Base-by-base conservation (phyloP, 495 filamentous ascomycete species). In the Cenococcum geophilum region DNA sequence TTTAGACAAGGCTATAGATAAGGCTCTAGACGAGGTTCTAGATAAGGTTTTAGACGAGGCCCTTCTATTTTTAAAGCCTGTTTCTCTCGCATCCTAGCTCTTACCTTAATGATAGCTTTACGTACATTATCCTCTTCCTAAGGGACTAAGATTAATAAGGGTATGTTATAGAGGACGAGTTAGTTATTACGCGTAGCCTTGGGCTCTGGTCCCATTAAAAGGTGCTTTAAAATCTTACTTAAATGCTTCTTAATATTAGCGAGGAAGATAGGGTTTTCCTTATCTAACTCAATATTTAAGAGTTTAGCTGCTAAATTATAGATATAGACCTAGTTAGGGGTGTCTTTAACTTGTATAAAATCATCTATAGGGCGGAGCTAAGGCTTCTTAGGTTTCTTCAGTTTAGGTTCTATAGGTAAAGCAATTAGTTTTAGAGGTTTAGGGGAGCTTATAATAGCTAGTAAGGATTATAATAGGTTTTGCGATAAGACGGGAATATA, bases 291-390 rank as follows among this genome's bases (percentile, higher is more conserved):
- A 23, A 76, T 69, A 8, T 88, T 86, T 0, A 83, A 84, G 43
- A 97, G 80, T 76, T 98, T 92, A 56, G 82, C 88, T 65, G 95
- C 93, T 21, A 98, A 77, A 71, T 93, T 83, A 77, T 92, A 82
- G 70, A 98, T 91, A 77, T 91, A 98, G 55, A 96, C 82, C 59
- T 85, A 89, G 73, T 92, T 77, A 64, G 86, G 86, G 18, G 91
- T 86, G 72, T 96, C 86, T 76, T 98, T 95, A 54, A 97, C 74
- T 54, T 89, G 80, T 95, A 98, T 95, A 37, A 72, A 63, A 64
- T 92, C 86, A 60, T 79, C 74, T n/a, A 73, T 71, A 49, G 63
- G 3, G 27, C 40, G 40, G 11, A 10, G 40, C 12, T 45, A 10
- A 45, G 40, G 57, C 36, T 25, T 43, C 18, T 56, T 9, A 9